Conservation (phyloP, 352 stramenopile species). For the Phytopythium helicoides region DNA sequence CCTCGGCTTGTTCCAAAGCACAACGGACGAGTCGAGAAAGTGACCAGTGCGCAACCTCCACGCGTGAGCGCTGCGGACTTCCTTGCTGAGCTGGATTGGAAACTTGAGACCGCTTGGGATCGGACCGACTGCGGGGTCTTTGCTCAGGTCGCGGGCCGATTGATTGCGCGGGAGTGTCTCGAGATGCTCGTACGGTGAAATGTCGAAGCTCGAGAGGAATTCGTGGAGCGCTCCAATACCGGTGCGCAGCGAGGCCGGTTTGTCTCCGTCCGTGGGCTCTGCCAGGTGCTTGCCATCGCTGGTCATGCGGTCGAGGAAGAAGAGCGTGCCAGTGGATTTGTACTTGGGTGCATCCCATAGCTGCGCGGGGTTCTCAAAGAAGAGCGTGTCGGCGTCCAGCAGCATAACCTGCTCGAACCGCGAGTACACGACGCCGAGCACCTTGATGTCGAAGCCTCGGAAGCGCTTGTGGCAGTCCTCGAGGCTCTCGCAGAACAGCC, state of each 20-base stretch:
- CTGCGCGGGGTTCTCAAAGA: conserved; percentile 52
- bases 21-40: conserved; percentile 41
- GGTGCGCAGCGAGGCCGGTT: background rate
- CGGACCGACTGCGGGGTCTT: conserved; percentile 15
- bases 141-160: conserved; percentile 15
- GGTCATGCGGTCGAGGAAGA: conserved; percentile 54
- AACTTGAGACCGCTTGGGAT: conserved; percentile 25
- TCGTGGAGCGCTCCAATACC: conserved; percentile 35
- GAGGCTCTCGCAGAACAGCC: conserved; percentile 51
- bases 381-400: conserved; percentile 62
- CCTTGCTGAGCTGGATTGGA: conserved; percentile 32
- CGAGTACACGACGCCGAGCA: conserved; percentile 58
- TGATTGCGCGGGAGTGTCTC: conserved; percentile 23
- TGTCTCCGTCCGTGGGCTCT: conserved; percentile 18
- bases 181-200: conserved; percentile 24
- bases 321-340: conserved; percentile 43
- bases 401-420: conserved; percentile 74
- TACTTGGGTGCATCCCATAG: conserved; percentile 60
- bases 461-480: conserved; percentile 40
- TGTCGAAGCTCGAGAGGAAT: conserved; percentile 56
- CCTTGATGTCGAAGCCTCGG: conserved; percentile 54
- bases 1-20: conserved; percentile 40
- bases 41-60: conserved; percentile 34
- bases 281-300: conserved; percentile 39
- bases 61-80: conserved; percentile 28